phyloP scores from a whole-genome alignment of 768 basidiomycete genomes.

The Cyclocybe aegerita region DNA sequence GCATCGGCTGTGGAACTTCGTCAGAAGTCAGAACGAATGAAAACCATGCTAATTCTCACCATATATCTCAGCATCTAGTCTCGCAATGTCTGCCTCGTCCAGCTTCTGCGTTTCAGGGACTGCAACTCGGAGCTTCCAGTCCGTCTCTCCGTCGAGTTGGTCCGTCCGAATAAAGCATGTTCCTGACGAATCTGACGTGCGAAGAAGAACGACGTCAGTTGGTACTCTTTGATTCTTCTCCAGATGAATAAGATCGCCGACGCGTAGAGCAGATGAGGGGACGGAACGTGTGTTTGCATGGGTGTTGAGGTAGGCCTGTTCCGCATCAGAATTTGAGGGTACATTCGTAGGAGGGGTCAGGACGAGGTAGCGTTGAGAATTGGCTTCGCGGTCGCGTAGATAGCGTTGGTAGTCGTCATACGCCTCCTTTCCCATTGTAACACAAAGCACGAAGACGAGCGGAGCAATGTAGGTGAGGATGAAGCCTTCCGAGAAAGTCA shows the following conservation, averaged over 20 bases:
- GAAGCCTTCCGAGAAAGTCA: slow-evolving; percentile 56
- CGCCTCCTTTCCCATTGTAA: slow-evolving; percentile 99
- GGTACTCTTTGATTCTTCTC: slow-evolving; percentile 99
- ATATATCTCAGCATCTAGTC: slow-evolving; percentile 88
- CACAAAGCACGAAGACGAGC: slow-evolving; percentile 88
- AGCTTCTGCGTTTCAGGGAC: slow-evolving; percentile 82
- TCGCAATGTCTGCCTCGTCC: slow-evolving; percentile 47
- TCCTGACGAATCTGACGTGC: slow-evolving; percentile 85
- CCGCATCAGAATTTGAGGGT: slow-evolving; percentile 31
- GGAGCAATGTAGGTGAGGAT: slow-evolving; percentile 96
- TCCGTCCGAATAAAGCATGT: slow-evolving; percentile 98
- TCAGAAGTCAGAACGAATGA: background rate
- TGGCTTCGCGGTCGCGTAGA: slow-evolving; percentile 90
- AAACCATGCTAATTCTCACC: slow-evolving; percentile 43
- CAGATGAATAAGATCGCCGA: slow-evolving; percentile 87
- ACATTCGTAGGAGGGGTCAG: slow-evolving; percentile 54
- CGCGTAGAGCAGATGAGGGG: slow-evolving; percentile 84
- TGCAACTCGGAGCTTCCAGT: slow-evolving; percentile 96
- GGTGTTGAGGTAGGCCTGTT: slow-evolving; percentile 42
- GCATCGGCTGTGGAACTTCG: slow-evolving; percentile 66
- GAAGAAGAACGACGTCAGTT: slow-evolving; percentile 87
- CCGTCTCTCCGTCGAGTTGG: slow-evolving; percentile 97
- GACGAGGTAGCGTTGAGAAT: slow-evolving; percentile 87
- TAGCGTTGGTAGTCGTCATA: slow-evolving; percentile 97
- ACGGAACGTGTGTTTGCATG: slow-evolving; percentile 68